phyloP scores from a whole-genome alignment of 495 filamentous ascomycete species.

The Daldinia grandis region DNA sequence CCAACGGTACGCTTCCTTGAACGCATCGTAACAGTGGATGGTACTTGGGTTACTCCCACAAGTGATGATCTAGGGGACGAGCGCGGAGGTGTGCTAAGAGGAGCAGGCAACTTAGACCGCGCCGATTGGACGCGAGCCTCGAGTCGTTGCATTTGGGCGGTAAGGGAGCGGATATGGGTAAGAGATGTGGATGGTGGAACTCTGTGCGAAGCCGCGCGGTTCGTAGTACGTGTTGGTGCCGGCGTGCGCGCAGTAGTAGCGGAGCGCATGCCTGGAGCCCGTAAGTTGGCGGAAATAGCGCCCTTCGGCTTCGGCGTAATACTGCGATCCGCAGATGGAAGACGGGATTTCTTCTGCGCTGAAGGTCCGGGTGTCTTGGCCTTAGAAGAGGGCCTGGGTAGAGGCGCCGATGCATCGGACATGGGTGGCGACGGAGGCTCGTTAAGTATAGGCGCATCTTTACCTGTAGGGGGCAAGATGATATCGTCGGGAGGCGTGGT shows the following conservation, averaged over 20 bases:
- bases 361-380: conserved; percentile 46
- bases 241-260: conserved; percentile 49
- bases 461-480: conserved; percentile 56
- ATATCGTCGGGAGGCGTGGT: conserved; percentile 75
- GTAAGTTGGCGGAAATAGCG: conserved; percentile 43
- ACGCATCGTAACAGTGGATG: conserved; percentile 78
- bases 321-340: conserved; percentile 59
- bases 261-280: conserved; percentile 48
- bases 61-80: conserved; percentile 72
- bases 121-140: conserved; percentile 94
- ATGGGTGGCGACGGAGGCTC: conserved; percentile 71
- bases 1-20: conserved; percentile 73
- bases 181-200: conserved; percentile 86
- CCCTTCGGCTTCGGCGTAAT: conserved; percentile 59
- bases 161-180: conserved; percentile 89
- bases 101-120: conserved; percentile 87
- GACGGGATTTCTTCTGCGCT: conserved; percentile 53
- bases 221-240: conserved; percentile 40
- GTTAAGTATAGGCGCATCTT: conserved; percentile 46
- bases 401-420: conserved; percentile 77
- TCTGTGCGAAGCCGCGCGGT: conserved; percentile 51
- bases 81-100: conserved; percentile 80
- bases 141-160: conserved; percentile 94
- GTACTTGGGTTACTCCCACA: conserved; percentile 64
- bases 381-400: conserved; percentile 51